phyloP scores from a whole-genome alignment of 768 basidiomycete species.

The Cyclocybe aegerita region DNA sequence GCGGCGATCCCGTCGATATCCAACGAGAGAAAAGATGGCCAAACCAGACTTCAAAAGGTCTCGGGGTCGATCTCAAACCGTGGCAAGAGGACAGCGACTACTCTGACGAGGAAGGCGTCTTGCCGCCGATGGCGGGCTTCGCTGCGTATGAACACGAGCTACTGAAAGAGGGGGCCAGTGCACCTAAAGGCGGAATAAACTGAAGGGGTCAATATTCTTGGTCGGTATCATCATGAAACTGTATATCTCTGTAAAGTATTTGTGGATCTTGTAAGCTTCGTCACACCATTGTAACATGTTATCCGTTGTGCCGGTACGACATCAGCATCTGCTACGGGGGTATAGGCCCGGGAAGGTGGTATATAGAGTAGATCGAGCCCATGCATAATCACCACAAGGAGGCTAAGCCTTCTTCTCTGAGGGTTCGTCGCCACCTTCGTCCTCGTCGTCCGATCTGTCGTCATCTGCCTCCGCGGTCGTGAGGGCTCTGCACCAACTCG shows the following conservation, averaged over 20 bases:
- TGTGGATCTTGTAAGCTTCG: no score
- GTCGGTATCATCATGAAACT: no score
- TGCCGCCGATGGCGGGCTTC: conserved; percentile 23
- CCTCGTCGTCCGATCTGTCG: conserved; percentile 81
- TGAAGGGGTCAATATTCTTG: no score
- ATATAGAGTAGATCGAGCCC: neutral
- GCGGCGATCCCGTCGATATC: conserved; percentile 68
- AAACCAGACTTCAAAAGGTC: conserved; percentile 41
- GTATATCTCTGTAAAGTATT: no score
- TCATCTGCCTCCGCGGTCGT: conserved; percentile 51
- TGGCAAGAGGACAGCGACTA: conserved; percentile 59
- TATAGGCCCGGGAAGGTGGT: neutral
- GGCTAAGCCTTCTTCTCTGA: conserved; percentile 30
- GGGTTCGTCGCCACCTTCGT: conserved; percentile 42
- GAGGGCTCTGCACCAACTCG: conserved; percentile 46
- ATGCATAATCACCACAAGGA: neutral
- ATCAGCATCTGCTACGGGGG: neutral
- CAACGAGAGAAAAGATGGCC: conserved; percentile 86
- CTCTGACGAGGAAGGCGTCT: conserved; percentile 41
- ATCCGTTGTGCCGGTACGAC: no score
- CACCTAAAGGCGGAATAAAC: no score
- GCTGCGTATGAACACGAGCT: no score
- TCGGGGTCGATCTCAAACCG: conserved; percentile 57
- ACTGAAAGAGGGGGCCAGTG: no score
- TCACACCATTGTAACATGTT: no score